Conservation (phyloP, 2,329 filamentous ascomycete genomes). For the Pleoardoris graminearum region DNA sequence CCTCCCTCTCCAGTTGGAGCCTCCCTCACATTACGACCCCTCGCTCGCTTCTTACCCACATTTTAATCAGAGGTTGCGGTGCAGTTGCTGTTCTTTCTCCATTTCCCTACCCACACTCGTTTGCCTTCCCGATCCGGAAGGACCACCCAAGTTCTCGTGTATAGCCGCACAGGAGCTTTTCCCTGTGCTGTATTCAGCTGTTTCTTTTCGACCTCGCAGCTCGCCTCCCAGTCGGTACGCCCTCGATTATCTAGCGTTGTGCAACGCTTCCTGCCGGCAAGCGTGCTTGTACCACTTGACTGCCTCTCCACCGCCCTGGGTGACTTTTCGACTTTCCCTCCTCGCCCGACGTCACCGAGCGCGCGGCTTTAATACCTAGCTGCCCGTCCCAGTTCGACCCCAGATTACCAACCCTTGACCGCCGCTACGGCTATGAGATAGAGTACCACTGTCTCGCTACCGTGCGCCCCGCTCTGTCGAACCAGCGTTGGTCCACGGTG, state of each 20-base stretch:
- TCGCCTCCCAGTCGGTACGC: conserved; percentile 19
- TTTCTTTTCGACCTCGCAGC: conserved; percentile 14
- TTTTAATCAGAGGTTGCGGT: conserved; percentile 13
- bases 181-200: conserved; percentile 18
- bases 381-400: not conserved
- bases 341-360: conserved; percentile 7
- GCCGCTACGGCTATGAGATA: conserved; percentile 14
- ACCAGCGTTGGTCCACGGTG: not conserved
- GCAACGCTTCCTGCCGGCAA: conserved; percentile 27
- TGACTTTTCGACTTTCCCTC: conserved; percentile 13
- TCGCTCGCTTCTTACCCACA: not conserved
- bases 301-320: conserved; percentile 26
- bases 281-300: conserved; percentile 35
- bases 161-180: conserved; percentile 9
- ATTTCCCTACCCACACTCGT: conserved; percentile 31
- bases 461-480: conserved; percentile 4
- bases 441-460: conserved; percentile 7
- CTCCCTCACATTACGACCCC: conserved; percentile 23
- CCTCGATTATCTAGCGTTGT: conserved; percentile 38
- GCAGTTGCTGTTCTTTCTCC: conserved; percentile 21
- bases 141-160: conserved; percentile 10
- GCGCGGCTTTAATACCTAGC: not conserved
- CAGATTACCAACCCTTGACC: not conserved
- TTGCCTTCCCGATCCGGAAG: conserved; percentile 17
- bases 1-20: not conserved